Conservation (phyloP, 1,284 basidiomycete species). For the Stereum hirsutum region DNA sequence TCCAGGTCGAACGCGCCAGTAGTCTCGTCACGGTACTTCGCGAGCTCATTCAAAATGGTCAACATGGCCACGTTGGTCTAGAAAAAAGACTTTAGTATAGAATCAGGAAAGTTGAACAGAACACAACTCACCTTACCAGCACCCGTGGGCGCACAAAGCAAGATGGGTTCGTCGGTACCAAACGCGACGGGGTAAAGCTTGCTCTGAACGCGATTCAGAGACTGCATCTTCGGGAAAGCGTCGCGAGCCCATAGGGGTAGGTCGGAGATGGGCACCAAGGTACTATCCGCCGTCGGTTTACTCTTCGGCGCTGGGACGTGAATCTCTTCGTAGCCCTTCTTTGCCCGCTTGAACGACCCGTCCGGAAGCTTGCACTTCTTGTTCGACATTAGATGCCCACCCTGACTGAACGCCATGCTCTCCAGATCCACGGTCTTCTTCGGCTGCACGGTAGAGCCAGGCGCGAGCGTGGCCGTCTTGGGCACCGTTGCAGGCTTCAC, state of each 20-base stretch:
- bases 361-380: constrained; percentile 98
- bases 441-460: constrained; percentile 83
- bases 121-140: constrained; percentile 79
- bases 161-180: constrained; percentile 88
- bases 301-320: constrained; percentile 94
- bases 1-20: constrained; percentile 86
- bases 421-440: constrained; percentile 87
- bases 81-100: constrained; percentile 4
- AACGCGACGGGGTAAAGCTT: constrained; percentile 91
- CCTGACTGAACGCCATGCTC: constrained; percentile 92
- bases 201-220: constrained; percentile 91
- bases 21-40: constrained; percentile 75
- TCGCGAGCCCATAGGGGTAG: constrained; percentile 85
- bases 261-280: constrained; percentile 67
- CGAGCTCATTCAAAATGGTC: constrained; percentile 82
- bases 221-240: constrained; percentile 74
- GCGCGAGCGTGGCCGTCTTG: constrained; percentile 83
- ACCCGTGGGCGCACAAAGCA: constrained; percentile 97
- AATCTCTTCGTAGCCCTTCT: constrained; percentile 98
- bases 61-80: constrained; percentile 99
- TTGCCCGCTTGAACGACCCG: constrained; percentile 93
- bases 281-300: constrained; percentile 56
- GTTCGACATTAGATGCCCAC: constrained; percentile 95
- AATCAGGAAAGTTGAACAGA: constrained; percentile 4
- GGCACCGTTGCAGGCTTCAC: constrained; percentile 47